A percentile compares a stretch with the other conserved stretches of the same genome.
Conservation (phyloP, 1,139 yeast genomes). For the Pichia sp. region DNA sequence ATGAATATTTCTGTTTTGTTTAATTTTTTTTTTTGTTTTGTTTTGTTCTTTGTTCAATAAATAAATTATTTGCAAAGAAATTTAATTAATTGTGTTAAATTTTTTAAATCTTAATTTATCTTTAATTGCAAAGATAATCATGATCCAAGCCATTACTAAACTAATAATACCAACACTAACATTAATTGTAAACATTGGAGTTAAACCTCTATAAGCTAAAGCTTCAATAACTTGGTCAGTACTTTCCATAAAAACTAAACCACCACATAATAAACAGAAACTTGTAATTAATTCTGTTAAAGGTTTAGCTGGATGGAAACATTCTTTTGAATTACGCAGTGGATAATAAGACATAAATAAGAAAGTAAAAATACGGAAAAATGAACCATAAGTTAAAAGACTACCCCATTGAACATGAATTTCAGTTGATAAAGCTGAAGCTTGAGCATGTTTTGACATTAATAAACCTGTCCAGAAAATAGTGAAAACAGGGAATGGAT, state of each 20-base stretch:
- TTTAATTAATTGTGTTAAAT: slow-evolving; percentile 5
- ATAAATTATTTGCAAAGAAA: neutral
- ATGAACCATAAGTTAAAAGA: slow-evolving; percentile 68
- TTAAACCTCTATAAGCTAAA: slow-evolving; percentile 77
- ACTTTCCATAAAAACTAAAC: slow-evolving; percentile 85
- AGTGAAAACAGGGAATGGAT: slow-evolving; percentile 89
- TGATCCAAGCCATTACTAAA: slow-evolving; percentile 86
- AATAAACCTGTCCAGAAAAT: slow-evolving; percentile 96
- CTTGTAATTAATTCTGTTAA: slow-evolving; percentile 76
- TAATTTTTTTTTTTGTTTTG: too few species aligned
- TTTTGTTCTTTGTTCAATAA: too few species aligned
- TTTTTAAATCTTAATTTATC: slow-evolving; percentile 37
- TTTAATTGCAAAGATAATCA: slow-evolving; percentile 61
- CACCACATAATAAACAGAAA: slow-evolving; percentile 80
- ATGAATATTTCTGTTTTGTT: too few species aligned
- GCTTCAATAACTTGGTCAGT: slow-evolving; percentile 80
- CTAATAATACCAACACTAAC: slow-evolving; percentile 74
- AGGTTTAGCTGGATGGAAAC: slow-evolving; percentile 54
- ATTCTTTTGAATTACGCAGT: slow-evolving; percentile 22
- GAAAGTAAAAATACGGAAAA: slow-evolving; percentile 68
- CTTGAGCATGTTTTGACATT: slow-evolving; percentile 93
- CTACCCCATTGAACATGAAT: slow-evolving; percentile 93
- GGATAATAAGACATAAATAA: slow-evolving; percentile 51
- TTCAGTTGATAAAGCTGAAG: slow-evolving; percentile 64
- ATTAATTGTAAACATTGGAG: slow-evolving; percentile 86